Base-by-base conservation (phyloP, 2,329 filamentous ascomycete genomes). In the Pseudocercospora crystallina region DNA sequence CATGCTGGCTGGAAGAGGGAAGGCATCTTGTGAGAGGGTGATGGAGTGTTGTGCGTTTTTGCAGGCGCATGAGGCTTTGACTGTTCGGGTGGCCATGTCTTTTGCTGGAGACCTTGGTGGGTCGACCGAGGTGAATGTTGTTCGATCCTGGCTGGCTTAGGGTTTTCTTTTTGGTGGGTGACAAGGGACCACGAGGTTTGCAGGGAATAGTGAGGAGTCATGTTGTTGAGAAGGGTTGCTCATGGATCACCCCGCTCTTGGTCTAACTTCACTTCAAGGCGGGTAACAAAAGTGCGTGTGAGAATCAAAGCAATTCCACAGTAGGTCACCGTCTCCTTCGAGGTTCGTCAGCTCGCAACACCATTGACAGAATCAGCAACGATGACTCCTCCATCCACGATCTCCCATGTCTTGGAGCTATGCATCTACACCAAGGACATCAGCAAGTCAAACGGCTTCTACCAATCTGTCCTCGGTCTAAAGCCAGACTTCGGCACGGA, bases 1-100 rank as follows among this genome's bases (percentile, higher is more conserved):
- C 52, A 81, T 64, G 39, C 64, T 61, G 2, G 65, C 58, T 34
- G 59, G 56, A 7, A 74, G 48, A 2, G 73, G 73, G 5, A 75
- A 61, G 3, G 51, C 56, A 11, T 61, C 53, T 1, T 56, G 61
- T 1, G 66, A 64, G 14, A 73, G 58, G 4, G 61, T 60, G 57
- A 74, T 61, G 1, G 63, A 58, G 42, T 69, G 61, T 4, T 37
- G 60, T 33, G 70, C 67, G 26, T 48, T 31, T 35, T 58, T 60
- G 60, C 72, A 75, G 15, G 65, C 65, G 63, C 73, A 76, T 26
- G 40, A 53, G 12, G 54, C 58, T 40, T 54, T 60, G 37, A 48
- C 11, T 2, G 46, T 42, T 31, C 38, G 14, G 11, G 3, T n/a
- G 14, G 10, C 37, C 43, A 15, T 13, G 26, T 3, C 12, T 2